Evolutionary conservation across 345 rosid genomes (phyloP).

Genomic region (Rhodamnia argentea): DNA sequence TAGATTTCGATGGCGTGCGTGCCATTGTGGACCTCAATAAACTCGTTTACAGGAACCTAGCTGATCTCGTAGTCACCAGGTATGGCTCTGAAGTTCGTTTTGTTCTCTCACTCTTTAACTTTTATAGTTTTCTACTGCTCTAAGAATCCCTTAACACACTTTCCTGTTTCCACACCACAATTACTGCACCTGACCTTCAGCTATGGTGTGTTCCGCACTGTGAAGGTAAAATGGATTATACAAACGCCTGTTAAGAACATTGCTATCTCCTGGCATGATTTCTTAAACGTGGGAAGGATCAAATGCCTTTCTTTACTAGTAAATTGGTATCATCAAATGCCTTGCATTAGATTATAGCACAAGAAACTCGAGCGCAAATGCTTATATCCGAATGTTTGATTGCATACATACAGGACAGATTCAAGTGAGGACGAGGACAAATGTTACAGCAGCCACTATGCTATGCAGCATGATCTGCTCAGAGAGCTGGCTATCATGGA

Average conservation of each 20-base stretch:
- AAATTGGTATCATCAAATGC: not conserved
- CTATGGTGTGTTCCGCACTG: not conserved
- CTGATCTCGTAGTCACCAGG: constrained; percentile 9
- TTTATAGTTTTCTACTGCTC: not conserved
- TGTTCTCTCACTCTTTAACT: not conserved
- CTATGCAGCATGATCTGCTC: constrained; percentile 35
- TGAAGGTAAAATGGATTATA: not conserved
- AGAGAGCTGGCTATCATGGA: constrained; percentile 30
- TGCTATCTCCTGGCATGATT: not conserved
- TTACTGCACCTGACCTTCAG: not conserved
- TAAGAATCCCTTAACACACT: not conserved
- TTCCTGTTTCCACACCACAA: not conserved
- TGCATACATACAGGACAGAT: constrained; percentile 21
- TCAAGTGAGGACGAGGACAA: constrained; percentile 14
- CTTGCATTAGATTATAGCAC: not conserved
- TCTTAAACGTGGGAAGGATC: not conserved
- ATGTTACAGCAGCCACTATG: constrained; percentile 22
- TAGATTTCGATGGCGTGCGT: constrained; percentile 11
- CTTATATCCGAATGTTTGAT: not conserved
- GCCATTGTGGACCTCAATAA: constrained; percentile 21
- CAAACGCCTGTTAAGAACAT: not conserved
- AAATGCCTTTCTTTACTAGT: not conserved
- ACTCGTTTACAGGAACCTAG: constrained; percentile 29
- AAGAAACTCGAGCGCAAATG: not conserved
- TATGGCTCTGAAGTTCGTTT: constrained; percentile 16